Conservation (phyloP, 2,329 filamentous ascomycete species). For the Trichophyton rubrum region DNA sequence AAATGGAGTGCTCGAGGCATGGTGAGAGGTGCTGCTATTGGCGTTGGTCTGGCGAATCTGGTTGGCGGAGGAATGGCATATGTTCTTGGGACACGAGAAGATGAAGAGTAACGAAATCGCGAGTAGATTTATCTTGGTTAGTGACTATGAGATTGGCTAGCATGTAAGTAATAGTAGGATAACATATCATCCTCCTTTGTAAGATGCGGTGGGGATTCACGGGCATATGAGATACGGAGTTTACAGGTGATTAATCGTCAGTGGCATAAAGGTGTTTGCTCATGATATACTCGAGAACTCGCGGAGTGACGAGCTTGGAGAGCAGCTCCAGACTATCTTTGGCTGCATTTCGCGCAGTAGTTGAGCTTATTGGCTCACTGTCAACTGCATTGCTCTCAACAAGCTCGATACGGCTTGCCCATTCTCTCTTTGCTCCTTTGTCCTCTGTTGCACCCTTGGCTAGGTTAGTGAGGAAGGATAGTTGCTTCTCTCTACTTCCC, state of each 20-base stretch:
- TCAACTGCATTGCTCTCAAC: conserved; percentile 28
- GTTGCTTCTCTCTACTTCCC: conserved; percentile 29
- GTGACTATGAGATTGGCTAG: not conserved
- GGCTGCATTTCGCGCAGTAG: conserved; percentile 29
- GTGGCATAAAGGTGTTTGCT: conserved; percentile 21
- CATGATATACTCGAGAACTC: conserved; percentile 24
- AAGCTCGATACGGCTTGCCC: conserved; percentile 32
- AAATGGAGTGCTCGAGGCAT: conserved; percentile 35
- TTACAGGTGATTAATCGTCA: not conserved
- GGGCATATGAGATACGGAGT: not conserved
- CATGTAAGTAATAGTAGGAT: not conserved
- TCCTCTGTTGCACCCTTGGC: conserved; percentile 26
- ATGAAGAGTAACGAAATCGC: conserved; percentile 24
- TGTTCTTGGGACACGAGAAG: conserved; percentile 31
- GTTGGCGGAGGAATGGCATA: conserved; percentile 37
- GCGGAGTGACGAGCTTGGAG: conserved; percentile 24
- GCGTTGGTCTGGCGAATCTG: conserved; percentile 35
- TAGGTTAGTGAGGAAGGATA: conserved; percentile 26
- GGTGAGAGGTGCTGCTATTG: conserved; percentile 35
- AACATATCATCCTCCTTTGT: not conserved
- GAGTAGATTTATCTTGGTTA: not conserved
- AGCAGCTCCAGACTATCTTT: conserved; percentile 22
- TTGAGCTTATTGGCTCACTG: conserved; percentile 32
- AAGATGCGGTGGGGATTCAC: not conserved
- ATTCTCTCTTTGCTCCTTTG: conserved; percentile 30